phyloP scores from a whole-genome alignment of 495 filamentous ascomycete species.

The Oleoguttula mirabilis region DNA sequence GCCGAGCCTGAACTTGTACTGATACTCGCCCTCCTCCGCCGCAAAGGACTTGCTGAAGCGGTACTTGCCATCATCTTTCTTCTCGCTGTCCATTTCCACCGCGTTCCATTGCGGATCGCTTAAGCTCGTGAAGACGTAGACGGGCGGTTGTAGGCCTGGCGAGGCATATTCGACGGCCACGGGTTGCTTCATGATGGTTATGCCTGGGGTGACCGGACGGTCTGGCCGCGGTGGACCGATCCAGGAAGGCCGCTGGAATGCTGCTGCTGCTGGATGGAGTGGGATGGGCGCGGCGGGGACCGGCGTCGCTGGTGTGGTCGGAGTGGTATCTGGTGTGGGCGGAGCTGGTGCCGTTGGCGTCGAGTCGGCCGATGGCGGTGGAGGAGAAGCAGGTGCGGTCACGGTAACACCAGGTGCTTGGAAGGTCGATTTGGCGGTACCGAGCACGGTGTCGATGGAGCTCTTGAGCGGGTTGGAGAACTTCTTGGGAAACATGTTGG shows the following conservation, averaged over 20 bases:
- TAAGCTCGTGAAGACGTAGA: slow-evolving; percentile 56
- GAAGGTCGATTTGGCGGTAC: too few species aligned
- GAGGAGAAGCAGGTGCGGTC: too few species aligned
- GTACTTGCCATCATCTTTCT: slow-evolving; percentile 21
- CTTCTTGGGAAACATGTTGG: not conserved
- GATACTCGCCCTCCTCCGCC: slow-evolving; percentile 41
- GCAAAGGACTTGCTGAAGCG: slow-evolving; percentile 28
- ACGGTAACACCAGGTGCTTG: too few species aligned
- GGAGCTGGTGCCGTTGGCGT: too few species aligned
- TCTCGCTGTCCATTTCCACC: slow-evolving; percentile 42
- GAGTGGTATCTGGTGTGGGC: too few species aligned
- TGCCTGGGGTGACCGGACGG: not conserved
- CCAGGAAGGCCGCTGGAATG: slow-evolving; percentile 14
- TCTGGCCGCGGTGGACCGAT: slow-evolving; percentile 11
- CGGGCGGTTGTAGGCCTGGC: slow-evolving; percentile 43
- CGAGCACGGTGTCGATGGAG: not conserved
- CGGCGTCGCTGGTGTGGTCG: too few species aligned
- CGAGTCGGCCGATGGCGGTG: too few species aligned
- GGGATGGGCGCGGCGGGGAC: too few species aligned
- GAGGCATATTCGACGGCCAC: slow-evolving; percentile 48
- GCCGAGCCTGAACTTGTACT: slow-evolving; percentile 61
- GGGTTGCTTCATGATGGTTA: slow-evolving; percentile 15
- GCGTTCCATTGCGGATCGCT: slow-evolving; percentile 52
- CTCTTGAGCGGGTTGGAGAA: not conserved
- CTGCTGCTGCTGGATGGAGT: too few species aligned